These are phyloP conservation scores for Scortechinia acanthostroma DNA, from an alignment of 2,329 filamentous ascomycete genomes.

Conservation along the genomic window DNA sequence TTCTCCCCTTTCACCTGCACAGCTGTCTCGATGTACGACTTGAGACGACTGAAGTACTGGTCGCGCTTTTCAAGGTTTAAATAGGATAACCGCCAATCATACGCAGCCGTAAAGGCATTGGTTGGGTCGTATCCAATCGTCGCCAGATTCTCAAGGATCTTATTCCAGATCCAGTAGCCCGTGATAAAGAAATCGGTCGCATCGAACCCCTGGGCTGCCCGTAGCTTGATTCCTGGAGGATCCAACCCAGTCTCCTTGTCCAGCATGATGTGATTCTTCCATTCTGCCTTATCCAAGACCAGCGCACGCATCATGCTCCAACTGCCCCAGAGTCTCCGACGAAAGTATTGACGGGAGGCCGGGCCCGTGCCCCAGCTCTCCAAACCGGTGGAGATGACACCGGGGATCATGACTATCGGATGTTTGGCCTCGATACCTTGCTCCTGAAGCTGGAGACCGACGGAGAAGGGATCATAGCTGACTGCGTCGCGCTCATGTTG, in stretches of 20 bases:
- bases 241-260: conserved; percentile 87
- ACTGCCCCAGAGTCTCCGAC: conserved; percentile 90
- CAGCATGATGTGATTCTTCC: conserved; percentile 96
- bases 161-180: conserved; percentile 98
- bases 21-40: conserved; percentile 82
- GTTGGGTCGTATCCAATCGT: conserved; percentile 91
- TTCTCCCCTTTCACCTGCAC: conserved; percentile 70
- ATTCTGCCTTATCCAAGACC: conserved; percentile 83
- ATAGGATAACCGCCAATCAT: conserved; percentile 93
- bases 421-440: conserved; percentile 79
- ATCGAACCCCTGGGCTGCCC: conserved; percentile 92
- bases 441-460: conserved; percentile 73
- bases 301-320: conserved; percentile 98
- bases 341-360: conserved; percentile 79
- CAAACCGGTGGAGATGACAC: conserved; percentile 92
- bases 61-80: conserved; percentile 82
- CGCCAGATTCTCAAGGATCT: conserved; percentile 93
- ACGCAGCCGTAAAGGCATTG: conserved; percentile 61
- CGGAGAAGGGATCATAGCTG: conserved; percentile 87
- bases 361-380: conserved; percentile 94
- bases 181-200: conserved; percentile 91
- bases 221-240: conserved; percentile 80
- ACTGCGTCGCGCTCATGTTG: conserved; percentile 82
- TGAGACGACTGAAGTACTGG: conserved; percentile 87
- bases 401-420: conserved; percentile 92